Base-by-base conservation (phyloP, 148 eudicot genomes). In the Cornus kousa region DNA sequence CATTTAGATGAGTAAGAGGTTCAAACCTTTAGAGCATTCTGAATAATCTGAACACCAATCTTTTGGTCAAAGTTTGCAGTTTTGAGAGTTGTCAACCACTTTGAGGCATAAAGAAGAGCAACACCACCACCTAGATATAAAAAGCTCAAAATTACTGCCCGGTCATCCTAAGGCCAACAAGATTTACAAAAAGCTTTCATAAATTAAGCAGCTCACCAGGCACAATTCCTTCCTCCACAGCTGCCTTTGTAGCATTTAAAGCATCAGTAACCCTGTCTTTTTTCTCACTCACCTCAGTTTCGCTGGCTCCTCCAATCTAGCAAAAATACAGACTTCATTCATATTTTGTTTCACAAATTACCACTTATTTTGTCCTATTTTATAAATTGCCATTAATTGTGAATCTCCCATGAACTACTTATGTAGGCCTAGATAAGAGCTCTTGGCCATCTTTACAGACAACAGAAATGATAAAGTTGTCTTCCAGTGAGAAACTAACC, bases 221-320 rank as follows among this genome's bases (percentile, higher is more conserved):
- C 35, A 93, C 94, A 76, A 91, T 91, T 39, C 98, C 98, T 85
- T 93, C 98, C 46, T 91, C 91, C 20, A 93, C 98, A 40, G 98
- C 98, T 65, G 98, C 98, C 85, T 90, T 91, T 60, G 98, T 93
- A 68, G 98, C 98, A 87, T 93, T 91, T 16, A 93, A 74, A 69
- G 96, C 98, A 84, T 94, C 98, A 1, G 92, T 91, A 43, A 94
- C 97, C 82, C 98, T 85, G 78, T 90, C 95, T 80, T 94, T 94
- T 90, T 94, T 94, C 84, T 94, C 98, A 79, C 89, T 80, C 37
- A 94, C 95, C 83, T 94, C 98, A 37, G 88, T 84, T 87, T 94
- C 98, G 78, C 95, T 94, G 2, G 97, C 97, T 62, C 95, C 98
- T 75, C 98, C 98, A 73, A 94, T 90, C 98, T 94, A 79, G 59